Percentiles rank a stretch among this genome's conserved stretches.
Conservation (phyloP, 2,329 filamentous ascomycete species). For the Aureobasidium vineae region DNA sequence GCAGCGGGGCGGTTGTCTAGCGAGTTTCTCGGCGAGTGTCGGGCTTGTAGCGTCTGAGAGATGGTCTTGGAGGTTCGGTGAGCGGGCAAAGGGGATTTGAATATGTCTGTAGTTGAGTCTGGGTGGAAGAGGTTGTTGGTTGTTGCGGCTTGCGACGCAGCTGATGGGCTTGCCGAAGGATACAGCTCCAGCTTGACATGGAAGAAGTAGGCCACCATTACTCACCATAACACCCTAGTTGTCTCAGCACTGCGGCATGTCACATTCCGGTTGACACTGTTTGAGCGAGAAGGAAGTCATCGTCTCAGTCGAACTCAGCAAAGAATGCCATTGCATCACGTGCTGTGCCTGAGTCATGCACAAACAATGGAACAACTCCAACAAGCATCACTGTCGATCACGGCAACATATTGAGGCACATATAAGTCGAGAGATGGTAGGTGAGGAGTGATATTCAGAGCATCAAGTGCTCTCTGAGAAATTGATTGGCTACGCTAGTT, state of each 20-base stretch:
- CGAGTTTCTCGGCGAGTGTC: constrained; percentile 10
- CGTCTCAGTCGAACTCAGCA: background rate
- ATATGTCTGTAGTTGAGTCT: constrained; percentile 46
- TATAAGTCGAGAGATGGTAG: background rate
- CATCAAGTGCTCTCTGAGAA: constrained; percentile 11
- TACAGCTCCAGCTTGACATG: constrained; percentile 62
- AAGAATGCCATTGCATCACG: constrained; percentile 8
- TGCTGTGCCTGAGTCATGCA: constrained; percentile 21
- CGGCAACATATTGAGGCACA: background rate
- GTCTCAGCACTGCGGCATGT: constrained; percentile 32
- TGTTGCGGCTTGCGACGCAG: constrained; percentile 8
- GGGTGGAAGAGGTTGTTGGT: constrained; percentile 40
- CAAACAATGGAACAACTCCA: no score
- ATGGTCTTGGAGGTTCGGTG: constrained; percentile 44
- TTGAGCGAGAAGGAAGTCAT: background rate
- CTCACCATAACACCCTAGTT: constrained; percentile 29
- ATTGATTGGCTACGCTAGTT: constrained; percentile 18
- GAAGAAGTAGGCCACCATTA: constrained; percentile 63
- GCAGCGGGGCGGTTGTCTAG: background rate
- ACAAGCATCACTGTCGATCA: background rate
- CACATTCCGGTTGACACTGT: background rate
- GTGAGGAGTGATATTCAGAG: constrained; percentile 7
- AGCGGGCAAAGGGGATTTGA: constrained; percentile 45
- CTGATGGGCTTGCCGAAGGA: constrained; percentile 33
- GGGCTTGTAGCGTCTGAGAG: constrained; percentile 30